Evolutionary conservation across 192 early-diverging fungal genomes (phyloP).

Genomic region (Coemansia sp.): DNA sequence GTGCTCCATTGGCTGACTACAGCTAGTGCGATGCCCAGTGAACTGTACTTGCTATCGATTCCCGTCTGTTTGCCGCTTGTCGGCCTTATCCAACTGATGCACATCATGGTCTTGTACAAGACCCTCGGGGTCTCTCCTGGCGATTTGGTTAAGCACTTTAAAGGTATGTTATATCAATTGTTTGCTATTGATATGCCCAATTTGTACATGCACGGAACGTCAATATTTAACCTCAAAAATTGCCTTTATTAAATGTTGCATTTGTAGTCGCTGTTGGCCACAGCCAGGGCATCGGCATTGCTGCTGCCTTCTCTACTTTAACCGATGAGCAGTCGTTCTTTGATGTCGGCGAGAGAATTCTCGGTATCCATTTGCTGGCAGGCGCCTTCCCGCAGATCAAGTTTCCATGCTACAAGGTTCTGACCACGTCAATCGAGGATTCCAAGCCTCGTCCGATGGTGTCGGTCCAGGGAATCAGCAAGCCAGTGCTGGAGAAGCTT

Average conservation of each 20-base stretch:
- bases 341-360: constrained; percentile 72
- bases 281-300: constrained; percentile 86
- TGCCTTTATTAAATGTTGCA: no score
- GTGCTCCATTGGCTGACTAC: constrained; percentile 78
- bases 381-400: constrained; percentile 81
- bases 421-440: background rate
- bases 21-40: constrained; percentile 66
- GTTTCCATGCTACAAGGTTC: constrained; percentile 16
- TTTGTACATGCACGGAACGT: no score
- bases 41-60: constrained; percentile 68
- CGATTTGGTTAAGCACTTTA: constrained; percentile 29
- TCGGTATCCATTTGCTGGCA: constrained; percentile 80
- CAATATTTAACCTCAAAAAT: no score
- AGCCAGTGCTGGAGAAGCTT: background rate
- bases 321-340: constrained; percentile 79
- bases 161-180: no score
- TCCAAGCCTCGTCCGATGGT: constrained; percentile 16
- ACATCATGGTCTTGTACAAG: constrained; percentile 69
- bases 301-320: constrained; percentile 80
- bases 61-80: constrained; percentile 81
- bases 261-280: constrained; percentile 71
- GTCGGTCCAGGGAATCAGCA: constrained; percentile 18
- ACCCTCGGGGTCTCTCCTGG: constrained; percentile 62
- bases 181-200: background rate
- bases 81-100: constrained; percentile 85